phyloP scores from a whole-genome alignment of 345 rosid genomes.

The Leavenworthia alabamica region DNA sequence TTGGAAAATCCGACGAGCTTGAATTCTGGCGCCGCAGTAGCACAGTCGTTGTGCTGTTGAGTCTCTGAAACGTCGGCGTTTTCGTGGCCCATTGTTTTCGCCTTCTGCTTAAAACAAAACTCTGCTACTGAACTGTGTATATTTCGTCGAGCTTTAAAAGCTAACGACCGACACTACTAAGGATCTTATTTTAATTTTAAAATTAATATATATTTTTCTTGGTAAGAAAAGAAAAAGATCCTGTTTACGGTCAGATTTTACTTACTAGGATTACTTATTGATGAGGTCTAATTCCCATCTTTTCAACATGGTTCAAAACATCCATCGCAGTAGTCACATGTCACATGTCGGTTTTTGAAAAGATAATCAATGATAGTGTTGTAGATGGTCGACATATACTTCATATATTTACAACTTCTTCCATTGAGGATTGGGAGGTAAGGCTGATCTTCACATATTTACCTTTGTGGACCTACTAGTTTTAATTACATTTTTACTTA shows the following conservation, averaged over 20 bases:
- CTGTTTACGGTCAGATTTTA: slow-evolving; percentile 8
- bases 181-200: too few relatives aligned
- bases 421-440: too few relatives aligned
- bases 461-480: neutral
- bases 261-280: neutral
- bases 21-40: slow-evolving; percentile 21
- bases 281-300: too few relatives aligned
- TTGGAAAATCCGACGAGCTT: slow-evolving; percentile 66
- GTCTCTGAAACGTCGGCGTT: slow-evolving; percentile 9
- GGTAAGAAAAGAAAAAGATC: neutral
- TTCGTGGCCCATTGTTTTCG: slow-evolving; percentile 15
- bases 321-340: too few relatives aligned
- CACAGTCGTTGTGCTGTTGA: neutral
- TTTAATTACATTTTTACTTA: neutral
- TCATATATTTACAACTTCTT: too few relatives aligned
- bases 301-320: too few relatives aligned
- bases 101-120: neutral
- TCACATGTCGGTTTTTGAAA: too few relatives aligned
- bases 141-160: neutral
- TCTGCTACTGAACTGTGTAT: neutral
- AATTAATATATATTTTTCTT: too few relatives aligned
- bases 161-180: too few relatives aligned
- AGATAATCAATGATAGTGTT: too few relatives aligned
- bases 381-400: too few relatives aligned
- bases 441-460: too few relatives aligned